phyloP scores from a whole-genome alignment of 106 monocot genomes.

The Xerophyta viscosa region DNA sequence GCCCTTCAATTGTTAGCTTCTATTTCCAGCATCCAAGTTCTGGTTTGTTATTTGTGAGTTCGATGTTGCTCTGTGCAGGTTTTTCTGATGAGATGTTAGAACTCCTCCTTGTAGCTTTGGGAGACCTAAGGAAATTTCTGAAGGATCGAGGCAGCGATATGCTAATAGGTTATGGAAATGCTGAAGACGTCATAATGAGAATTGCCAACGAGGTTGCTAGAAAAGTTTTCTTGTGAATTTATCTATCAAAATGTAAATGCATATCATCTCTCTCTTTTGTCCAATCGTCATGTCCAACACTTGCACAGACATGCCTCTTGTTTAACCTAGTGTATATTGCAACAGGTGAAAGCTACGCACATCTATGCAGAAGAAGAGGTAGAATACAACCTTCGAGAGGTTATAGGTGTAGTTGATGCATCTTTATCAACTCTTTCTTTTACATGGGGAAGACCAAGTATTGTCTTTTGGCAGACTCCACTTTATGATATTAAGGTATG shows the following conservation, averaged over 20 bases:
- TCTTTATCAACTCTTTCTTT: constrained; percentile 38
- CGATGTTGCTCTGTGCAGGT: constrained; percentile 33
- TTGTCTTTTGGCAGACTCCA: constrained; percentile 61
- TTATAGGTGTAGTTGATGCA: constrained; percentile 51
- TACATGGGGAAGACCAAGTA: constrained; percentile 58
- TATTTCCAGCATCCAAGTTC: no score
- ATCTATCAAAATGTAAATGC: constrained; percentile 8
- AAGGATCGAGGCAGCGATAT: constrained; percentile 79
- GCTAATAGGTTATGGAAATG: constrained; percentile 62
- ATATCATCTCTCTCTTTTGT: background rate
- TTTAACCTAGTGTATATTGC: no score
- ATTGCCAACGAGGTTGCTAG: constrained; percentile 67
- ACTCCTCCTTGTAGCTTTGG: constrained; percentile 62
- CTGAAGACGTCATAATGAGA: constrained; percentile 58
- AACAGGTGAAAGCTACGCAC: constrained; percentile 73
- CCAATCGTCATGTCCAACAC: background rate
- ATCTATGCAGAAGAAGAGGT: constrained; percentile 91
- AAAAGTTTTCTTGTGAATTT: constrained; percentile 22
- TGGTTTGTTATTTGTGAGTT: no score
- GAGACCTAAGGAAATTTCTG: constrained; percentile 48
- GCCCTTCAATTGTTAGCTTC: background rate
- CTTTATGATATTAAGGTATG: constrained; percentile 78
- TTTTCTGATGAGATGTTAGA: constrained; percentile 74
- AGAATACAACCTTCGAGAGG: constrained; percentile 40
- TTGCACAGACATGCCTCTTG: background rate